phyloP scores from a whole-genome alignment of 2,329 filamentous ascomycete species.

The Clarireedia hainanense region DNA sequence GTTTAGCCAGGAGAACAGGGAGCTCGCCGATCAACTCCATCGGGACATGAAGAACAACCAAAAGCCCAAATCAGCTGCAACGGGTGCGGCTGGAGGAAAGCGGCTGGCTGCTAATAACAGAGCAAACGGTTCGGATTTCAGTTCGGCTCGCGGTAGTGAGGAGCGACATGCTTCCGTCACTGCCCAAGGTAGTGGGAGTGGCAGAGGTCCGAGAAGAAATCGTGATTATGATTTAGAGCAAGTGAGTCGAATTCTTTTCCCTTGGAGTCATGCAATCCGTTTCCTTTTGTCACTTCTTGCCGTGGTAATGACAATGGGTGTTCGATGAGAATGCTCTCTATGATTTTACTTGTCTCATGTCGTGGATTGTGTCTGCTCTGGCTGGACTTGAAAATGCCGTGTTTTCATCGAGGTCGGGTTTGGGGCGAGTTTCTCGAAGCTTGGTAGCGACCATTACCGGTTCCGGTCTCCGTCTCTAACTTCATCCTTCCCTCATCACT shows the following conservation, averaged over 20 bases:
- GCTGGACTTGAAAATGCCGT: too few relatives aligned
- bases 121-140: constrained; percentile 47
- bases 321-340: too few relatives aligned
- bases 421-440: too few relatives aligned
- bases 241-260: constrained; percentile 48
- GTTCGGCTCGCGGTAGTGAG: constrained; percentile 66
- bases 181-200: constrained; percentile 38
- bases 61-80: constrained; percentile 39
- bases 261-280: constrained; percentile 2
- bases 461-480: too few relatives aligned
- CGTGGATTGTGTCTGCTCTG: too few relatives aligned
- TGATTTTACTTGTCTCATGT: too few relatives aligned
- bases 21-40: constrained; percentile 68
- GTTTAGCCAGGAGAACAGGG: constrained; percentile 89
- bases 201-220: constrained; percentile 60
- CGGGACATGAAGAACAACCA: constrained; percentile 50
- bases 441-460: too few relatives aligned
- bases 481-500: too few relatives aligned
- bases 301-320: too few relatives aligned
- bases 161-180: constrained; percentile 59
- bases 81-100: constrained; percentile 44
- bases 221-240: constrained; percentile 78
- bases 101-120: constrained; percentile 42
- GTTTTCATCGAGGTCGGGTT: too few relatives aligned
- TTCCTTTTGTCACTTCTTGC: too few relatives aligned